Conservation (phyloP, 2,329 filamentous ascomycete species). For the Stagonosporopsis tanaceti region DNA sequence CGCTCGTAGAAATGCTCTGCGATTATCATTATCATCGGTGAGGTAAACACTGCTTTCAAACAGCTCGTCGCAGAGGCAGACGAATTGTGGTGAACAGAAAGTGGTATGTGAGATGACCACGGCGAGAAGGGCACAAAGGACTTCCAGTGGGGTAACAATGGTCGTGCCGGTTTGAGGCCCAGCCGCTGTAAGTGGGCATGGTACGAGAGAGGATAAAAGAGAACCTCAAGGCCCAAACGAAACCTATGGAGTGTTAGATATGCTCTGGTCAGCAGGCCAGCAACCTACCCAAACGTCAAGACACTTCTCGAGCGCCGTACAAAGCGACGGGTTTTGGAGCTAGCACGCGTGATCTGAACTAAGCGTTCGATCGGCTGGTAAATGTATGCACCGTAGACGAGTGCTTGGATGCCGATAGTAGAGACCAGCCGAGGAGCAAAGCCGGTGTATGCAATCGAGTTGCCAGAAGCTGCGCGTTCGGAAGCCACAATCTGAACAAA, state of each 20-base stretch:
- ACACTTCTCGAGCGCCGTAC: constrained; percentile 33
- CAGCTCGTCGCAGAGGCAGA: constrained; percentile 26
- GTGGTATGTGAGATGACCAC: constrained; percentile 35
- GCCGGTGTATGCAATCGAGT: constrained; percentile 39
- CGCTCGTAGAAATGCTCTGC: constrained; percentile 36
- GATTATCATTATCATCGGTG: constrained; percentile 39
- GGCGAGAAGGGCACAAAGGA: constrained; percentile 42
- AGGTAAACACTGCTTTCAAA: constrained; percentile 31
- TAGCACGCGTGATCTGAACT: constrained; percentile 30
- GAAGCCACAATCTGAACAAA: constrained; percentile 38
- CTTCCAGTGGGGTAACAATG: constrained; percentile 37
- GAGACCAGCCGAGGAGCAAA: constrained; percentile 34
- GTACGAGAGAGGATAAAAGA: constrained; percentile 46
- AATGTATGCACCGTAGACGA: constrained; percentile 29
- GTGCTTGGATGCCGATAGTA: constrained; percentile 30
- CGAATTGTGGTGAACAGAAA: constrained; percentile 27
- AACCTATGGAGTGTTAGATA: constrained; percentile 29
- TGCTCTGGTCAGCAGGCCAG: neutral
- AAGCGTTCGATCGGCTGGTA: constrained; percentile 43
- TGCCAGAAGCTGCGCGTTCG: constrained; percentile 31
- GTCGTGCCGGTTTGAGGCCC: constrained; percentile 38
- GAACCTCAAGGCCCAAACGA: constrained; percentile 36
- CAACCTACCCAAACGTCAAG: constrained; percentile 33
- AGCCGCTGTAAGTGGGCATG: constrained; percentile 42
- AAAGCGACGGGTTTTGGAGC: constrained; percentile 28